Conservation (phyloP, 2,329 filamentous ascomycete genomes). For the Diaporthe sp. region DNA sequence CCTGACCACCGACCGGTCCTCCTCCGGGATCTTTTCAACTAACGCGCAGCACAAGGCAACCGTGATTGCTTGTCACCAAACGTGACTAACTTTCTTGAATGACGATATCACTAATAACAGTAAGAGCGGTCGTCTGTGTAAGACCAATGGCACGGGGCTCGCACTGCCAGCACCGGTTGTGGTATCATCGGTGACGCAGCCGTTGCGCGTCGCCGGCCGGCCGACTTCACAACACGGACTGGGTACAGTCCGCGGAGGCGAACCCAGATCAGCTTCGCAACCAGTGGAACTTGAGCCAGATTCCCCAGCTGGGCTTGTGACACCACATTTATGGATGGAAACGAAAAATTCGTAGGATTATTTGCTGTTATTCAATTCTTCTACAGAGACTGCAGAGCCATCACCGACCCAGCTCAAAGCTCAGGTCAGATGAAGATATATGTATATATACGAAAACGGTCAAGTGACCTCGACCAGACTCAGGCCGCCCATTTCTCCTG, state of each 20-base stretch:
- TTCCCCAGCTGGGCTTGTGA: background rate
- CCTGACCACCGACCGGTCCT: slow-evolving; percentile 4
- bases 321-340: background rate
- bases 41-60: background rate
- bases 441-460: slow-evolving; percentile 26
- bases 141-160: background rate
- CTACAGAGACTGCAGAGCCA: background rate
- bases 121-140: background rate
- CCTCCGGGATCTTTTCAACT: background rate
- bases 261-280: background rate
- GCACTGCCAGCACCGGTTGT: background rate
- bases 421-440: slow-evolving; percentile 12
- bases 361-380: slow-evolving; percentile 11
- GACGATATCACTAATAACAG: background rate
- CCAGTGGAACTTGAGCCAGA: background rate
- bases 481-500: slow-evolving; percentile 8
- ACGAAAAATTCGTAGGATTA: background rate
- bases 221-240: background rate
- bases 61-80: background rate
- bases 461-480: slow-evolving; percentile 5
- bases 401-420: slow-evolving; percentile 12
- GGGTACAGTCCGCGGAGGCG: background rate
- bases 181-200: background rate
- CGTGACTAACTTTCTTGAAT: background rate
- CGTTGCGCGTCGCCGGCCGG: slow-evolving; percentile 13